Evolutionary conservation across 1,284 basidiomycete species (phyloP).

Genomic region (Bondarzewia mesenterica): DNA sequence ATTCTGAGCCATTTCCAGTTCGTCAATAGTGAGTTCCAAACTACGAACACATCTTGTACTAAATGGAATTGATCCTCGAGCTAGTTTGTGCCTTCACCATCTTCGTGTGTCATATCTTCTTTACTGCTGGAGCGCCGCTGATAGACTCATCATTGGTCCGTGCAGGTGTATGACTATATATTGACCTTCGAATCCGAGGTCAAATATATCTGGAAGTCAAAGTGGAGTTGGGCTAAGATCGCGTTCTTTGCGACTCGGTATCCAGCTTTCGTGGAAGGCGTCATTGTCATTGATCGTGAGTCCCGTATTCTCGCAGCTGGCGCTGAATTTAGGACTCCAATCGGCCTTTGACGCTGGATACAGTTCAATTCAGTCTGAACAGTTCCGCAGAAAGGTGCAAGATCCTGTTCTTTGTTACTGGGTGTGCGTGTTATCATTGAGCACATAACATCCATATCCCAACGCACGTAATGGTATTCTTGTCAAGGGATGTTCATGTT

Average conservation of each 20-base stretch:
- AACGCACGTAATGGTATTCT: too few species aligned
- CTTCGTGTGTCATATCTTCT: too few species aligned
- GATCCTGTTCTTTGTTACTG: neutral
- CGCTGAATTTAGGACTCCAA: neutral
- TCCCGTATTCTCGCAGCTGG: neutral
- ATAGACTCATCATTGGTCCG: neutral
- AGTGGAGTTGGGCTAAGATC: neutral
- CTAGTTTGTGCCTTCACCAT: neutral
- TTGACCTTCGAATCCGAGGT: conserved; percentile 1
- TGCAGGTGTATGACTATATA: neutral
- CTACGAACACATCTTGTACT: too few species aligned
- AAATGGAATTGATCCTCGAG: too few species aligned
- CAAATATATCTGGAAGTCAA: neutral
- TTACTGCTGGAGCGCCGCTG: too few species aligned
- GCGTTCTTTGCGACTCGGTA: neutral
- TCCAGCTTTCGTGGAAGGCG: neutral
- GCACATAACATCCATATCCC: too few species aligned
- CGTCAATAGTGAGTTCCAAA: too few species aligned
- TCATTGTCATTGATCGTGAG: neutral
- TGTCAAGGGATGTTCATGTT: neutral
- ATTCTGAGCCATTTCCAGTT: too few species aligned
- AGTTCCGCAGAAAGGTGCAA: neutral
- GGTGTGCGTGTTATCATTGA: neutral
- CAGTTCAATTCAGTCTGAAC: neutral
- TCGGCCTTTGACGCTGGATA: neutral